A percentile compares a stretch with the other conserved stretches of the same genome.
Evolutionary conservation across 305 asterid species (phyloP).

Genomic region (Fraxinus sp.): DNA sequence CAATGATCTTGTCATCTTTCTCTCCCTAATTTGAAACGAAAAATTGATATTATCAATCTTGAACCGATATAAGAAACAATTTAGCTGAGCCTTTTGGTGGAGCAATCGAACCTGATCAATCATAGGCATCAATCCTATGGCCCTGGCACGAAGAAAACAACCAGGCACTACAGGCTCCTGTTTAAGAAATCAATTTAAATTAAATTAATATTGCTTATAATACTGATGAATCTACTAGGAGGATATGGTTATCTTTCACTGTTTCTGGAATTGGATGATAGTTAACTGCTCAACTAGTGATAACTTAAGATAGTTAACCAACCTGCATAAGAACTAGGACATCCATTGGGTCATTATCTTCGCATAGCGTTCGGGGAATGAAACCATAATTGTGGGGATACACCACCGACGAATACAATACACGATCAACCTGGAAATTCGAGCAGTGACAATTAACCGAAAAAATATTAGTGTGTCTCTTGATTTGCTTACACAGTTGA

Average conservation of each 20-base stretch:
- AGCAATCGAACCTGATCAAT: constrained; percentile 52
- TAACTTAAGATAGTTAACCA: background rate
- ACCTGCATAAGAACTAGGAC: constrained; percentile 71
- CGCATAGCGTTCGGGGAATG: constrained; percentile 67
- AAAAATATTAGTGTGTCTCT: background rate
- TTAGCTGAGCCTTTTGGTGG: background rate
- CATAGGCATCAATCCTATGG: constrained; percentile 69
- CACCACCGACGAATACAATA: constrained; percentile 58
- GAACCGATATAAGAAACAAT: background rate
- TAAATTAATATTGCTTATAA: background rate
- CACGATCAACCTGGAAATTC: constrained; percentile 54
- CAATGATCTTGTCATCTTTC: constrained; percentile 64
- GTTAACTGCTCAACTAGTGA: background rate
- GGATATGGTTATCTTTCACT: background rate
- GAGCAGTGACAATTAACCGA: background rate
- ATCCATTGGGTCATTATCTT: constrained; percentile 73
- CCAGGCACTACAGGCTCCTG: constrained; percentile 67
- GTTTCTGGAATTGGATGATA: background rate
- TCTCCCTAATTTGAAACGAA: constrained; percentile 41
- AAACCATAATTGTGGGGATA: constrained; percentile 70
- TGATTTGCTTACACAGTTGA: background rate
- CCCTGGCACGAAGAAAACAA: constrained; percentile 63
- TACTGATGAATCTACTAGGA: background rate
- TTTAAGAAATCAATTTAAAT: background rate
- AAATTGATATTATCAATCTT: background rate